Evolutionary conservation across 345 rosid species (phyloP).

Genomic region (Moricandia moricandioides): DNA sequence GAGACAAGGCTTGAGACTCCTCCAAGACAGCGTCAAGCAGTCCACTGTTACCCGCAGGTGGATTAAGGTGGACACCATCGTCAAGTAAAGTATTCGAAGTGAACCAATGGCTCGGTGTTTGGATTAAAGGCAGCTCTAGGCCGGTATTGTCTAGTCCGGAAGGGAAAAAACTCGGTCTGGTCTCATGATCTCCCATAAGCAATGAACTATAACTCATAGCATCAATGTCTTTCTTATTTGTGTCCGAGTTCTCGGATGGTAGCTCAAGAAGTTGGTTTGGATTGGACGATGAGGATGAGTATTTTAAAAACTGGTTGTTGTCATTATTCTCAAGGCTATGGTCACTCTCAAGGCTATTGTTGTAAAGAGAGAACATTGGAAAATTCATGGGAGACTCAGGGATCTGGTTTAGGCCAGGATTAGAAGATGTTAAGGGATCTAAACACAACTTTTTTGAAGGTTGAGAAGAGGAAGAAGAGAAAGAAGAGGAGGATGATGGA

Average conservation of each 20-base stretch:
- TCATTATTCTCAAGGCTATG: slow-evolving; percentile 21
- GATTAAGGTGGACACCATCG: slow-evolving; percentile 8
- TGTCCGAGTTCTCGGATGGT: slow-evolving; percentile 26
- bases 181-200: slow-evolving; percentile 47
- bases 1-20: slow-evolving; percentile 48
- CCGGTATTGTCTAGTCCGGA: slow-evolving; percentile 22
- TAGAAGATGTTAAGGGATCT: slow-evolving; percentile 31
- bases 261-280: slow-evolving; percentile 30
- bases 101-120: slow-evolving; percentile 35
- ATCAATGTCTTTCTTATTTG: slow-evolving; percentile 28
- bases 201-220: slow-evolving; percentile 50
- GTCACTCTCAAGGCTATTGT: slow-evolving; percentile 19
- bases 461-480: slow-evolving; percentile 33
- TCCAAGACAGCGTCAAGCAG: slow-evolving; percentile 54
- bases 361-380: slow-evolving; percentile 33
- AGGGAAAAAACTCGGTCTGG: slow-evolving; percentile 22
- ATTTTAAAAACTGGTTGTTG: slow-evolving; percentile 7
- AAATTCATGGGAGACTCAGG: slow-evolving; percentile 12
- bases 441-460: slow-evolving; percentile 19
- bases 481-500: slow-evolving; percentile 38
- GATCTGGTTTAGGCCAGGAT: slow-evolving; percentile 28
- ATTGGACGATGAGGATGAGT: slow-evolving; percentile 34
- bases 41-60: slow-evolving; percentile 42
- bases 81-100: slow-evolving; percentile 21
- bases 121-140: slow-evolving; percentile 55